Evolutionary conservation across 2,329 filamentous ascomycete genomes (phyloP).

Genomic region (Pseudogymnoascus sp.): DNA sequence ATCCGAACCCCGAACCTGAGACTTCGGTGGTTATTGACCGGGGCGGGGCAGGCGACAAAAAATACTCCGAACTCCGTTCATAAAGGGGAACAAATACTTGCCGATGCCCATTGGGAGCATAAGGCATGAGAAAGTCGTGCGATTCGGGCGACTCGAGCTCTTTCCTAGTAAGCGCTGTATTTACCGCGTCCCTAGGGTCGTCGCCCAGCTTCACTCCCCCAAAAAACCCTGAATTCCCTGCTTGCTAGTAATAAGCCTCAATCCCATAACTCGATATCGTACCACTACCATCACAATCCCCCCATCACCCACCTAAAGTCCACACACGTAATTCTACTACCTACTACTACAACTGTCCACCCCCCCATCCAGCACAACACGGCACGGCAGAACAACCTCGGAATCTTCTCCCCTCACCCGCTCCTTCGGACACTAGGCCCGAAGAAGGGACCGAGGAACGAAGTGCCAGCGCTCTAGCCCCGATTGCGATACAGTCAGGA

Average conservation of each 20-base stretch:
- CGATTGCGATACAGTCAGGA: neutral
- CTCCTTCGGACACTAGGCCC: neutral
- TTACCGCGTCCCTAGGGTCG: neutral
- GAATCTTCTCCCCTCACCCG: neutral
- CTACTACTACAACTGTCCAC: no score
- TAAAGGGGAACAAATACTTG: no score
- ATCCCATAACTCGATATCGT: no score
- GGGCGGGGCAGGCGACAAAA: neutral
- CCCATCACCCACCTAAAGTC: no score
- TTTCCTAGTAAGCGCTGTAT: neutral
- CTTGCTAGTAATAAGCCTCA: no score
- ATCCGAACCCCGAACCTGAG: neutral
- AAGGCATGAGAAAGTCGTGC: neutral
- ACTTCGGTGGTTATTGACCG: neutral
- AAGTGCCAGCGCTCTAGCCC: neutral
- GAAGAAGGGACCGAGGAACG: neutral
- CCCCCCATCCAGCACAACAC: no score
- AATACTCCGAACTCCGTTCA: no score
- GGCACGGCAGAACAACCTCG: neutral
- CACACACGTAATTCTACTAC: no score
- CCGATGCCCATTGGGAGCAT: no score
- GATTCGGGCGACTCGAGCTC: neutral
- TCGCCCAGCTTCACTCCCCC: no score
- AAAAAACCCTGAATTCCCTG: no score
- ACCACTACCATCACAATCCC: no score